Evolutionary conservation across 2,329 filamentous ascomycete species (phyloP).

Genomic region (Sporothrix pseudoabietina): DNA sequence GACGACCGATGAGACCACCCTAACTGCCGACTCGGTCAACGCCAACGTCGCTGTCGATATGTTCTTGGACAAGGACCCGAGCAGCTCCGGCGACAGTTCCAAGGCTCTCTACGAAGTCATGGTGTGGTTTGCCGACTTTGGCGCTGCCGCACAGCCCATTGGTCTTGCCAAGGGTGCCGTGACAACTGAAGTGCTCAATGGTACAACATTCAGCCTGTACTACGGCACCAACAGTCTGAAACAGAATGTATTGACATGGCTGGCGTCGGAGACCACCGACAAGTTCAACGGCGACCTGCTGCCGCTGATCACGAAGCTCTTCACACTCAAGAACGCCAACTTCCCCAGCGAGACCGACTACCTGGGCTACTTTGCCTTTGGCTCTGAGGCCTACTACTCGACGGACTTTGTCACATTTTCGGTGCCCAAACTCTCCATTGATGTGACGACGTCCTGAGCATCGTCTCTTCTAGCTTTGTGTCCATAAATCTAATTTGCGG

Average conservation of each 20-base stretch:
- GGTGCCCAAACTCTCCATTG: conserved; percentile 46
- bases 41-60: conserved; percentile 62
- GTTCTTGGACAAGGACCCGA: conserved; percentile 54
- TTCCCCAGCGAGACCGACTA: conserved; percentile 49
- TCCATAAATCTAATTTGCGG: neutral
- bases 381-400: conserved; percentile 53
- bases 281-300: conserved; percentile 52
- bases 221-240: conserved; percentile 44
- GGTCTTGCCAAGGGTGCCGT: conserved; percentile 44
- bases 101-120: conserved; percentile 47
- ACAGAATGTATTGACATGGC: conserved; percentile 56
- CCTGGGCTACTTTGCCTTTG: conserved; percentile 56
- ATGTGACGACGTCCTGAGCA: conserved; percentile 32
- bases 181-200: conserved; percentile 45
- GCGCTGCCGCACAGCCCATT: conserved; percentile 37
- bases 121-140: conserved; percentile 33
- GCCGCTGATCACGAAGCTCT: conserved; percentile 49
- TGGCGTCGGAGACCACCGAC: conserved; percentile 43
- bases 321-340: conserved; percentile 40
- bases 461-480: neutral
- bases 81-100: conserved; percentile 45
- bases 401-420: conserved; percentile 52
- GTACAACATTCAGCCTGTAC: conserved; percentile 50
- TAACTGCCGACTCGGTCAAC: conserved; percentile 47
- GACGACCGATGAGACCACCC: conserved; percentile 42